A percentile compares a stretch with the other conserved stretches of the same genome.
phyloP scores from a whole-genome alignment of 2,329 filamentous ascomycete genomes.

The Lasiodiplodia citricola region DNA sequence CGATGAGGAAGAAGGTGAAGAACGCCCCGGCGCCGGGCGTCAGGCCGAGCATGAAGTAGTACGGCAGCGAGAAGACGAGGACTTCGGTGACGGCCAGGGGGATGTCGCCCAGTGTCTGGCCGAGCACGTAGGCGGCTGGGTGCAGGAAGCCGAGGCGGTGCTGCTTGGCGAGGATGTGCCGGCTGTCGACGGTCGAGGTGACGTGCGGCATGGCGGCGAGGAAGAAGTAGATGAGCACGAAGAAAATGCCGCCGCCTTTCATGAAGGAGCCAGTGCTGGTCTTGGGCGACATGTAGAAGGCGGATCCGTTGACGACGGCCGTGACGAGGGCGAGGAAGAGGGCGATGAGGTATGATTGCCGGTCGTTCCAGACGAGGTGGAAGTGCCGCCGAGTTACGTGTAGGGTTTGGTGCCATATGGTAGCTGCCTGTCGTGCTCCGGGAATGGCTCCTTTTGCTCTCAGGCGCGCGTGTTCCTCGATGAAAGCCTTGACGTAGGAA shows the following conservation, averaged over 20 bases:
- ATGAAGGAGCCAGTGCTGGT: constrained; percentile 63
- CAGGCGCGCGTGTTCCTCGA: constrained; percentile 41
- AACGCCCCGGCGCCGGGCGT: constrained; percentile 63
- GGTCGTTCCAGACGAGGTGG: background rate
- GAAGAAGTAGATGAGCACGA: constrained; percentile 67
- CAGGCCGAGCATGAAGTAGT: constrained; percentile 68
- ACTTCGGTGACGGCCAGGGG: constrained; percentile 65
- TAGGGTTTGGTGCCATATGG: constrained; percentile 42
- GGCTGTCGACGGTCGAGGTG: constrained; percentile 64
- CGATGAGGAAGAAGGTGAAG: constrained; percentile 67
- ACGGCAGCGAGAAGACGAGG: constrained; percentile 63
- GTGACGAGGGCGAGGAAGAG: constrained; percentile 59
- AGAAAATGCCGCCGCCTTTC: constrained; percentile 66
- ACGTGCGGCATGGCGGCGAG: constrained; percentile 66
- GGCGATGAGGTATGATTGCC: constrained; percentile 29
- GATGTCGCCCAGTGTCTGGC: constrained; percentile 62
- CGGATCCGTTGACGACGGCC: constrained; percentile 51
- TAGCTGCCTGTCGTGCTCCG: constrained; percentile 19
- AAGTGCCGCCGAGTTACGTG: constrained; percentile 47
- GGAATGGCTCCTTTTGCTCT: constrained; percentile 48
- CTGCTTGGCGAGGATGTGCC: constrained; percentile 72
- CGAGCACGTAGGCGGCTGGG: constrained; percentile 63
- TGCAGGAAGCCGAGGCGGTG: constrained; percentile 73
- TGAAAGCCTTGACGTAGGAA: constrained; percentile 45
- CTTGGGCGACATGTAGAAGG: constrained; percentile 60